Evolutionary conservation across 345 rosid genomes (phyloP), one percentile per base, ranked within the genome.

Genomic region (Dovyalis caffra): DNA sequence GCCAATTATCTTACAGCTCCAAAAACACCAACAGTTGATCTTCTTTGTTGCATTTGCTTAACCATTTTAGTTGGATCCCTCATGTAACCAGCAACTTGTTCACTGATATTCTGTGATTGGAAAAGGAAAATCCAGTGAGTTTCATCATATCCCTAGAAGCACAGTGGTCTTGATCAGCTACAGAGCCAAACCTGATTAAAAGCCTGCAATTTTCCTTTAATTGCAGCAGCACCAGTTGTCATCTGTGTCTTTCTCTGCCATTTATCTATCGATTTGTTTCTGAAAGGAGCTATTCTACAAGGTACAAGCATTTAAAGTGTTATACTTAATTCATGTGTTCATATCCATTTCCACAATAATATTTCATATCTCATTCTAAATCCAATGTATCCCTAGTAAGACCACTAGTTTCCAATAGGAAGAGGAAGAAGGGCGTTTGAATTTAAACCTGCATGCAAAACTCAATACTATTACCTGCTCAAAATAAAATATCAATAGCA

Each of bases 21-120:
- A 82, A 95, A 91, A n/a, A 89, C 76, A 72, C 88, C 80, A 76
- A 87, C 83, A 2, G 91, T 78, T 34, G 91, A 88, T 79, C 87
- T 85, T 83, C 91, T 78, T 79, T 86, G 92, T 77, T 90, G 97
- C 99, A 95, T 95, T 85, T 95, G 98, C 87, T 89, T 93, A 40
- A 91, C 76, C 97, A 95, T 93, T 86, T 94, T 88, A 84, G 91
- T 90, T 56, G 99, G 97, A 84, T 93, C 98, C 84, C 97, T 91
- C 97, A 93, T 90, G 84, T 87, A 86, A 26, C 86, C 77, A 71
- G 94, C 88, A 74, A 95, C 97, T 87, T 95, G 97, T 57, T 89
- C 98, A 71, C 97, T 93, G 47, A 93, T 89, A 83, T 87, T 91
- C 99, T 95, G 87, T 25, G 28, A 63, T 68, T 47, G 34, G 25